These are phyloP conservation scores for Eragrostis curvula DNA, from an alignment of 176 grass and related monocot species.

Conservation along the genomic window DNA sequence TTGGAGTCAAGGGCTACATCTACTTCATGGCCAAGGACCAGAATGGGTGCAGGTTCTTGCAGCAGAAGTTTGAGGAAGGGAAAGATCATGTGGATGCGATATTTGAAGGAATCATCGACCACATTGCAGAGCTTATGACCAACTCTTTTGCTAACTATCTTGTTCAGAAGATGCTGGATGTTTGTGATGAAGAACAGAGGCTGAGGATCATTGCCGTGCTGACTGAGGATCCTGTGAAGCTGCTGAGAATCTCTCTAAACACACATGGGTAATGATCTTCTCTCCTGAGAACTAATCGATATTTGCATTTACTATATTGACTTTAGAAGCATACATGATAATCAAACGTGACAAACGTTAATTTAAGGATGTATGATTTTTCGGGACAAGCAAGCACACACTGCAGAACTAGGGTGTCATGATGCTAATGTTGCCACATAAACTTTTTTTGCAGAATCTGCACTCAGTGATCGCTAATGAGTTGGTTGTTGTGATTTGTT, in stretches of 20 bases:
- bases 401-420: background rate
- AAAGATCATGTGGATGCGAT: slow-evolving; percentile 64
- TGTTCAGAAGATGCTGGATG: slow-evolving; percentile 77
- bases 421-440: slow-evolving; percentile 15
- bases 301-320: slow-evolving; percentile 4
- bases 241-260: slow-evolving; percentile 71
- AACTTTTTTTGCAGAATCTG: background rate
- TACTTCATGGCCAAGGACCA: slow-evolving; percentile 78
- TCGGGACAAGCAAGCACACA: background rate
- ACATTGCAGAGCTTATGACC: slow-evolving; percentile 71
- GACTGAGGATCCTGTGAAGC: slow-evolving; percentile 54
- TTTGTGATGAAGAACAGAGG: slow-evolving; percentile 80
- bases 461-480: slow-evolving; percentile 23
- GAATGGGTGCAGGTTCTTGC: slow-evolving; percentile 70
- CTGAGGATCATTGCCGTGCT: slow-evolving; percentile 53
- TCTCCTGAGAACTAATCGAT: slow-evolving; percentile 26
- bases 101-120: slow-evolving; percentile 72
- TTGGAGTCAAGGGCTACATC: slow-evolving; percentile 62
- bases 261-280: slow-evolving; percentile 70
- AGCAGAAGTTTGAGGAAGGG: slow-evolving; percentile 73
- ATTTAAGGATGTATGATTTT: slow-evolving; percentile 27
- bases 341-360: slow-evolving; percentile 9
- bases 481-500: slow-evolving; percentile 57
- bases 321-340: background rate
- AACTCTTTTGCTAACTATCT: slow-evolving; percentile 87